phyloP scores from a whole-genome alignment of 768 basidiomycete genomes.

The Termitomyces sp. region DNA sequence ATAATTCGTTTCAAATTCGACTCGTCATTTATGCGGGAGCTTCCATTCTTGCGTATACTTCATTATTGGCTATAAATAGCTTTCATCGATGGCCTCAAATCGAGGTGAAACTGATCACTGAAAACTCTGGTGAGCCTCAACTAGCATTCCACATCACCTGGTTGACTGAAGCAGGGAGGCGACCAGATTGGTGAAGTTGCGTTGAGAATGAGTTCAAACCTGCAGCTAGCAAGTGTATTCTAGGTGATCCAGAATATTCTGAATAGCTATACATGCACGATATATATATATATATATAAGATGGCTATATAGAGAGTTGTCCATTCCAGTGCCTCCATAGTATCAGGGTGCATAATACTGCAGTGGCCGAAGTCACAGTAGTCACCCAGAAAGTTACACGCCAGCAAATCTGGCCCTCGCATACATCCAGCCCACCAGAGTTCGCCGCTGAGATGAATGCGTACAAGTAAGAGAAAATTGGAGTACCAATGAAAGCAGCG shows the following conservation, averaged over 20 bases:
- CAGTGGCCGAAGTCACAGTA: slow-evolving; percentile 36
- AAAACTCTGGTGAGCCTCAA: neutral
- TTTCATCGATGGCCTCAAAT: slow-evolving; percentile 34
- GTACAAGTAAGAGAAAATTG: slow-evolving; percentile 76
- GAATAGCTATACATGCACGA: neutral
- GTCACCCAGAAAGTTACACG: slow-evolving; percentile 58
- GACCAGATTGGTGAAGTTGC: neutral
- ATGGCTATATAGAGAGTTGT: slow-evolving; percentile 31
- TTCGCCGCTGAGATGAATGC: slow-evolving; percentile 62
- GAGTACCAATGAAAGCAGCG: slow-evolving; percentile 72
- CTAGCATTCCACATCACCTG: neutral
- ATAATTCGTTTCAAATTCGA: slow-evolving; percentile 48
- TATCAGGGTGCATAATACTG: slow-evolving; percentile 40
- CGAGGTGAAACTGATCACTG: neutral
- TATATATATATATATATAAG: neutral
- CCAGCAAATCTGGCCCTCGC: slow-evolving; percentile 65
- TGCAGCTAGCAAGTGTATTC: too few relatives aligned
- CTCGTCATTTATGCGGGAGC: slow-evolving; percentile 57
- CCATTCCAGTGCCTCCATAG: slow-evolving; percentile 68
- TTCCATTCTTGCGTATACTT: slow-evolving; percentile 46
- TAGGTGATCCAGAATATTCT: neutral
- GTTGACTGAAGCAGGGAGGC: neutral
- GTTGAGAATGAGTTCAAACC: neutral
- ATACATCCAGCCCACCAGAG: slow-evolving; percentile 39
- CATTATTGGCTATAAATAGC: slow-evolving; percentile 58